A percentile compares a stretch with the other conserved stretches of the same genome.
Conservation (phyloP, 2,329 filamentous ascomycete genomes). For the Scedosporium boydii region DNA sequence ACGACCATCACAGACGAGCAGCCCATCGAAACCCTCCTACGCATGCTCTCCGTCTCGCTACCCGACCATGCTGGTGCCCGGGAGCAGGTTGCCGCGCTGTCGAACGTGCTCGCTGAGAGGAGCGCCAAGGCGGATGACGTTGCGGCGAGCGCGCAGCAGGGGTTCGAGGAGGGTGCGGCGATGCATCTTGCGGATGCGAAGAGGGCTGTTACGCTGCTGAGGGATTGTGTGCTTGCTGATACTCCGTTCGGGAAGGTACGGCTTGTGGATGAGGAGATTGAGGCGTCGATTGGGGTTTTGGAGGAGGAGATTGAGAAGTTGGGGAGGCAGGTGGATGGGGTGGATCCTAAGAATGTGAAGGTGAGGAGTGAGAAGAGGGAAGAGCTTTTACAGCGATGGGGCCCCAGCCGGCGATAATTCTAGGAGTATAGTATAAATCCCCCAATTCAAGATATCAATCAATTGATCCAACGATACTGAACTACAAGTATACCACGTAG, state of each 20-base stretch:
- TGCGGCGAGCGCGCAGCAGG: slow-evolving; percentile 34
- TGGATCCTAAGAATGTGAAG: slow-evolving; percentile 26
- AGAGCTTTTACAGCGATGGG: slow-evolving; percentile 37
- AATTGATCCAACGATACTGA: too few species aligned
- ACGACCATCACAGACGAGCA: slow-evolving; percentile 24
- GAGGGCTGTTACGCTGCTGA: slow-evolving; percentile 36
- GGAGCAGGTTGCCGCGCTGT: slow-evolving; percentile 21
- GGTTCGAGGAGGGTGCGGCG: slow-evolving; percentile 34
- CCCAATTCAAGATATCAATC: too few species aligned
- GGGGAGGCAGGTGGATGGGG: slow-evolving; percentile 24
- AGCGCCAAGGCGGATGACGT: slow-evolving; percentile 33
- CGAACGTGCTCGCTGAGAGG: slow-evolving; percentile 28
- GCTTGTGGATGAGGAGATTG: slow-evolving; percentile 43
- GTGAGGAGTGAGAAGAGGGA: slow-evolving; percentile 37
- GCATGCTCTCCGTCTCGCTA: slow-evolving; percentile 33
- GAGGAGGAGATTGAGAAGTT: slow-evolving; percentile 33
- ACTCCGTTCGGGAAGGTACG: slow-evolving; percentile 36
- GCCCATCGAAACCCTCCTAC: slow-evolving; percentile 37
- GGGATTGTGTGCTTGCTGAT: slow-evolving; percentile 44
- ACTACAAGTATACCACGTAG: too few species aligned
- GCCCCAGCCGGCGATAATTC: background rate
- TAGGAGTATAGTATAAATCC: background rate
- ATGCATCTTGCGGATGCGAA: slow-evolving; percentile 36
- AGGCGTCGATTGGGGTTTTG: slow-evolving; percentile 37
- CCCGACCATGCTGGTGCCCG: slow-evolving; percentile 19